A percentile compares a stretch with the other conserved stretches of the same genome.
These are phyloP conservation scores for Vigna mungo DNA, from an alignment of 306 rosid genomes.

Conservation along the genomic window DNA sequence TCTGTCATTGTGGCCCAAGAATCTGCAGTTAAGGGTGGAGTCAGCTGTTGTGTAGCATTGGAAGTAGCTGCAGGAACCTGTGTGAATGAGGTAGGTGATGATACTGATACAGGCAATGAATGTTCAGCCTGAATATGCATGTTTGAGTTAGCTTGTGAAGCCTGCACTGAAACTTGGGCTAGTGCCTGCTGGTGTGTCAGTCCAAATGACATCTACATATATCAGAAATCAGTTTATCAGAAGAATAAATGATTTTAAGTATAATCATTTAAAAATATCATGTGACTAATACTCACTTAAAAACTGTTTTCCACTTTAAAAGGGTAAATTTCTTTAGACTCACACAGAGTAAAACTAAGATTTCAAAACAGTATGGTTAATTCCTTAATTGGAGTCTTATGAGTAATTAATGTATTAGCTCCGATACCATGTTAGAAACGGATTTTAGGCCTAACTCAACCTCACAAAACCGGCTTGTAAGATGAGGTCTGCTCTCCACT, in stretches of 20 bases:
- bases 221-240: conserved; percentile 25
- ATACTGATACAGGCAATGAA: conserved; percentile 43
- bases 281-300: too few relatives aligned
- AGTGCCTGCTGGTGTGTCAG: conserved; percentile 76
- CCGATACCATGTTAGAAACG: too few relatives aligned
- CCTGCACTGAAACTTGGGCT: conserved; percentile 73
- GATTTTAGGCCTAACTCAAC: too few relatives aligned
- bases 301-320: not conserved
- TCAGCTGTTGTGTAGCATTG: conserved; percentile 41
- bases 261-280: too few relatives aligned
- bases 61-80: conserved; percentile 49
- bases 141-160: conserved; percentile 52
- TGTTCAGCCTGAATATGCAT: conserved; percentile 53
- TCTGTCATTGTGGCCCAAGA: conserved; percentile 41
- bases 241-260: not conserved
- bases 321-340: not conserved
- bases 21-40: conserved; percentile 40
- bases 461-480: too few relatives aligned
- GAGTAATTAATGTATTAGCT: too few relatives aligned
- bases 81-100: conserved; percentile 42
- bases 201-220: conserved; percentile 64
- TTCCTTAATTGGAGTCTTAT: not conserved
- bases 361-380: not conserved
- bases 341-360: not conserved
- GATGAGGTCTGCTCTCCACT: too few relatives aligned